Evolutionary conservation across 805 yeast species (phyloP).

Genomic region (Ogataea populi-albae): DNA sequence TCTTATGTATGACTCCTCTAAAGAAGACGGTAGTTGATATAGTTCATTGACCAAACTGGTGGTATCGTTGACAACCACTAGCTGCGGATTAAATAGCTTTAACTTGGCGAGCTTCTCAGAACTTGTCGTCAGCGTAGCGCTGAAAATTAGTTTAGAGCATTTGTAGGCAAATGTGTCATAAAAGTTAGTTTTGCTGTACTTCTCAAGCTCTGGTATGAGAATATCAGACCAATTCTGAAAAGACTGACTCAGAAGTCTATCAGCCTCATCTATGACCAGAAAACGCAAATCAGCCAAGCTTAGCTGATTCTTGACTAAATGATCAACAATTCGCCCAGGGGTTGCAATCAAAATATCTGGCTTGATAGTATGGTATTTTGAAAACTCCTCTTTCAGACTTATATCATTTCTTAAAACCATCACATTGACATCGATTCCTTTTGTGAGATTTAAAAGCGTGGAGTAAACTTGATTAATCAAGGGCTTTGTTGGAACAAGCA

Average conservation of each 20-base stretch:
- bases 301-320: slow-evolving; percentile 44
- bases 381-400: slow-evolving; percentile 60
- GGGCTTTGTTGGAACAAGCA: slow-evolving; percentile 89
- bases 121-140: slow-evolving; percentile 93
- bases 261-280: slow-evolving; percentile 80
- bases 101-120: slow-evolving; percentile 80
- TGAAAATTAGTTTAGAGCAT: slow-evolving; percentile 68
- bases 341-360: slow-evolving; percentile 73
- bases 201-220: slow-evolving; percentile 41
- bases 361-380: slow-evolving; percentile 37
- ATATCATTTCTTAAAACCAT: slow-evolving; percentile 56
- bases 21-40: slow-evolving; percentile 56
- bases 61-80: slow-evolving; percentile 64
- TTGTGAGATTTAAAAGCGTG: slow-evolving; percentile 56
- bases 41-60: slow-evolving; percentile 47
- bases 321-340: slow-evolving; percentile 84
- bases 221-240: slow-evolving; percentile 89
- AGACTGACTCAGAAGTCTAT: slow-evolving; percentile 75
- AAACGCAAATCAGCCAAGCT: slow-evolving; percentile 53
- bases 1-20: slow-evolving; percentile 35
- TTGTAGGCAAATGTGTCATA: slow-evolving; percentile 35
- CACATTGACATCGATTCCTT: slow-evolving; percentile 65
- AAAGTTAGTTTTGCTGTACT: slow-evolving; percentile 33
- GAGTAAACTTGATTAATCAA: slow-evolving; percentile 76
- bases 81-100: slow-evolving; percentile 65